These are phyloP conservation scores for Penicillium atrosanguineum DNA, from an alignment of 495 filamentous ascomycete genomes.

Conservation along the genomic window DNA sequence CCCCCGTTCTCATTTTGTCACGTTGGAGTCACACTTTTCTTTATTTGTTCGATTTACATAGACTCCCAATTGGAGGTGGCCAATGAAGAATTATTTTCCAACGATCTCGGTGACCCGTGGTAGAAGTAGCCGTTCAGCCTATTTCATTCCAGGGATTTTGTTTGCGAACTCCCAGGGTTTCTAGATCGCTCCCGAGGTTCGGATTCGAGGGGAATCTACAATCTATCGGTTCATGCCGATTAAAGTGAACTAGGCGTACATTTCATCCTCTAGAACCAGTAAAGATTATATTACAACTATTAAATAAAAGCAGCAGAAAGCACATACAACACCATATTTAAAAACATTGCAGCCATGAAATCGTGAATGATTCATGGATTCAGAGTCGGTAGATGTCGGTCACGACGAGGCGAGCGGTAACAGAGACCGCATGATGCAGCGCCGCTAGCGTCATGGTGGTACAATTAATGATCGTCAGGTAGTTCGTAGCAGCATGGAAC, in stretches of 20 bases:
- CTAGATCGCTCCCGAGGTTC: not conserved
- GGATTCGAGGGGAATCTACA: not conserved
- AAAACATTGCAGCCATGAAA: slow-evolving; percentile 12
- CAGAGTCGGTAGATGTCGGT: not conserved
- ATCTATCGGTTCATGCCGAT: not conserved
- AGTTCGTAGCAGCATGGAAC: slow-evolving; percentile 25
- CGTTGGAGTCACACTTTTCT: slow-evolving; percentile 21
- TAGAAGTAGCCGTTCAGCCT: not conserved
- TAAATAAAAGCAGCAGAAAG: slow-evolving; percentile 10
- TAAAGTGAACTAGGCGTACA: not conserved
- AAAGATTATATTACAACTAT: slow-evolving; percentile 32
- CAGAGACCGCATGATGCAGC: not conserved
- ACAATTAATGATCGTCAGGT: slow-evolving; percentile 24
- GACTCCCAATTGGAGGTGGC: slow-evolving; percentile 21
- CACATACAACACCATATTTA: slow-evolving; percentile 7
- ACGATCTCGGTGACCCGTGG: not conserved
- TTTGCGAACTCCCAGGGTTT: not conserved
- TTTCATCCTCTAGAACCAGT: not conserved
- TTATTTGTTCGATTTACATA: slow-evolving; percentile 18
- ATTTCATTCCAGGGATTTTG: not conserved
- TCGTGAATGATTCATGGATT: slow-evolving; percentile 17
- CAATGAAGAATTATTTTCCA: slow-evolving; percentile 19
- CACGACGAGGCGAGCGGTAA: not conserved
- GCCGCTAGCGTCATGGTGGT: not conserved
- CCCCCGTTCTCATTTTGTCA: slow-evolving; percentile 18